phyloP scores from a whole-genome alignment of 179 eudicot genomes.

The Dionaea muscipula region DNA sequence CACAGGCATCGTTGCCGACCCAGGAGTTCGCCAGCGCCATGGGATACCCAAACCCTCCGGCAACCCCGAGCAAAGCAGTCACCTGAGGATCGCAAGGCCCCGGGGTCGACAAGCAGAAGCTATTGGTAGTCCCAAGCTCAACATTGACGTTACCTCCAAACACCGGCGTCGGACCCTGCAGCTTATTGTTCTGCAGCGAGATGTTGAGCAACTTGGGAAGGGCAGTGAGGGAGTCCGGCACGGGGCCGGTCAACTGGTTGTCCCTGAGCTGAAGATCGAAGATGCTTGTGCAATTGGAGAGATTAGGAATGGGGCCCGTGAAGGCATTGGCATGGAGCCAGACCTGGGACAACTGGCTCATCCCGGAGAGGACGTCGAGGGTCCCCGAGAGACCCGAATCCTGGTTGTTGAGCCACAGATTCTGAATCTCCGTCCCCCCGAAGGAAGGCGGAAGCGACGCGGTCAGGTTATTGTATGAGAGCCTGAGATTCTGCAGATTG shows the following conservation, averaged over 20 bases:
- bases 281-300: constrained; percentile 31
- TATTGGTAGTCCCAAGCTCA: constrained; percentile 19
- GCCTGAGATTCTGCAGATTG: constrained; percentile 25
- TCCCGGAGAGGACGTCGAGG: constrained; percentile 29
- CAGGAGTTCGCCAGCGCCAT: constrained; percentile 43
- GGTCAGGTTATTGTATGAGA: constrained; percentile 43
- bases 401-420: constrained; percentile 51
- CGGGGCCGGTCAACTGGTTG: constrained; percentile 43
- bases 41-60: constrained; percentile 48
- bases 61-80: constrained; percentile 26
- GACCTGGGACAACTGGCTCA: constrained; percentile 30
- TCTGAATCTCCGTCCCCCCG: constrained; percentile 24
- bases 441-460: constrained; percentile 41
- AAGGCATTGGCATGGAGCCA: constrained; percentile 54
- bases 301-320: constrained; percentile 48
- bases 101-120: constrained; percentile 30
- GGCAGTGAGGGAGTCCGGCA: constrained; percentile 25
- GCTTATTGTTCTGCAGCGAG: constrained; percentile 41
- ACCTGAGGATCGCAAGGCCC: constrained; percentile 61
- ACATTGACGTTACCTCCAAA: constrained; percentile 21
- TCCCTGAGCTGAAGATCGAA: constrained; percentile 72
- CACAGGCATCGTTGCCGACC: constrained; percentile 55
- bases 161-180: constrained; percentile 53
- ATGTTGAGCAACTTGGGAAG: constrained; percentile 35
- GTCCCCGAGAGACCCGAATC: constrained; percentile 30